These are phyloP conservation scores for Yamadazyma nakazawae DNA, from an alignment of 805 yeast genomes.

Conservation along the genomic window DNA sequence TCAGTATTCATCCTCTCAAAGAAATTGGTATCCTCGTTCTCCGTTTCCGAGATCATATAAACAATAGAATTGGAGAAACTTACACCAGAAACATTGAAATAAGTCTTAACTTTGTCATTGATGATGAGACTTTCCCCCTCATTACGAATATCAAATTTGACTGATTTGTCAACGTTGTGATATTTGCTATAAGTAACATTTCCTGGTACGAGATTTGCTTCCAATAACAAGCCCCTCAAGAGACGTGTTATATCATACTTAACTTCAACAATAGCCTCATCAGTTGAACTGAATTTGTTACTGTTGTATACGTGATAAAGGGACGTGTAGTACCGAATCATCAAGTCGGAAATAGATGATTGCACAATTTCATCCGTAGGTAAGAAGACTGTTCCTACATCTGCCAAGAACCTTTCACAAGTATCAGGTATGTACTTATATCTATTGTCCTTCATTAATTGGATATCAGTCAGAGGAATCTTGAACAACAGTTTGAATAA, in stretches of 20 bases:
- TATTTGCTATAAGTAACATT: conserved; percentile 1
- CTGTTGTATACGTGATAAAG: conserved; percentile 18
- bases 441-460: conserved; percentile 9
- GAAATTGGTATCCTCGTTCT: conserved; percentile 11
- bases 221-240: conserved; percentile 14
- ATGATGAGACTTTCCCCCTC: conserved; percentile 15
- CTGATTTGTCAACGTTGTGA: conserved; percentile 4
- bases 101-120: conserved; percentile 18
- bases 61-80: conserved; percentile 33
- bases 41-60: conserved; percentile 24
- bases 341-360: conserved; percentile 24
- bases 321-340: conserved; percentile 27
- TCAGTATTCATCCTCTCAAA: conserved; percentile 21
- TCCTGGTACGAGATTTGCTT: neutral
- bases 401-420: conserved; percentile 27
- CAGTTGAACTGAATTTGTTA: conserved; percentile 22
- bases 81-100: conserved; percentile 13
- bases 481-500: conserved; percentile 21
- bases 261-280: conserved; percentile 31
- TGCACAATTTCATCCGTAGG: conserved; percentile 31
- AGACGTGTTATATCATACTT: conserved; percentile 25
- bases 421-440: conserved; percentile 15
- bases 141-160: conserved; percentile 14
- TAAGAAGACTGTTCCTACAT: conserved; percentile 27
- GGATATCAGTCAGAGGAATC: neutral